phyloP scores from a whole-genome alignment of 1,284 basidiomycete genomes.

The Amylostereum areolatum region DNA sequence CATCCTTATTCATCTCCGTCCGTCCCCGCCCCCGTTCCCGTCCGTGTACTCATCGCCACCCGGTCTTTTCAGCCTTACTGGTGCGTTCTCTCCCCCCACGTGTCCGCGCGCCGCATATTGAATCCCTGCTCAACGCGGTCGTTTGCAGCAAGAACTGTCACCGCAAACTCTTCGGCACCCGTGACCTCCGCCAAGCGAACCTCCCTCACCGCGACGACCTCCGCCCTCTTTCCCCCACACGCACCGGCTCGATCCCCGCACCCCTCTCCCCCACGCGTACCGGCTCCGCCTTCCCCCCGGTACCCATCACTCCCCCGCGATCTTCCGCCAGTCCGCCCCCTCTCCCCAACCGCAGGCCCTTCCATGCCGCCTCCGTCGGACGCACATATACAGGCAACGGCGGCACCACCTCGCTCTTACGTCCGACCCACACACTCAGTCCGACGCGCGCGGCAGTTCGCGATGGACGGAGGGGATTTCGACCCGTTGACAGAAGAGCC shows the following conservation, averaged over 20 bases:
- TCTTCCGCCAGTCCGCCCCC: slow-evolving; percentile 7
- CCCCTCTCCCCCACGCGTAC: slow-evolving; percentile 16
- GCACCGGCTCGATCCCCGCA: background rate
- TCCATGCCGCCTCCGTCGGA: slow-evolving; percentile 9
- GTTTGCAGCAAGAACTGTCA: slow-evolving; percentile 64
- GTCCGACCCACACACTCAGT: slow-evolving; percentile 26
- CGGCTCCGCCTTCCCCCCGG: slow-evolving; percentile 18
- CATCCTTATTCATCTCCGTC: background rate
- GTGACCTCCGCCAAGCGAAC: slow-evolving; percentile 69
- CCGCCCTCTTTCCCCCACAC: slow-evolving; percentile 14
- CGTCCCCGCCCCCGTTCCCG: background rate
- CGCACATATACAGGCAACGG: background rate
- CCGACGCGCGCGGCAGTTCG: slow-evolving; percentile 20
- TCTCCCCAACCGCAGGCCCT: slow-evolving; percentile 13
- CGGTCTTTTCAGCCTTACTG: slow-evolving; percentile 52
- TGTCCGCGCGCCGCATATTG: background rate
- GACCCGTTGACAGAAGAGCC: slow-evolving; percentile 5
- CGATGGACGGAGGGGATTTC: slow-evolving; percentile 1
- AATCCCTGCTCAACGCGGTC: slow-evolving; percentile 4
- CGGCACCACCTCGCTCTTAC: slow-evolving; percentile 20
- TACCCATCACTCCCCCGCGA: slow-evolving; percentile 13
- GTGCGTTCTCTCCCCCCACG: slow-evolving; percentile 27
- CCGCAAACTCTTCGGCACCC: slow-evolving; percentile 63
- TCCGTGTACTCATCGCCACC: background rate
- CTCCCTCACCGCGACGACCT: slow-evolving; percentile 44